Evolutionary conservation across 768 basidiomycete genomes (phyloP).

Genomic region (Mrakia frigida): DNA sequence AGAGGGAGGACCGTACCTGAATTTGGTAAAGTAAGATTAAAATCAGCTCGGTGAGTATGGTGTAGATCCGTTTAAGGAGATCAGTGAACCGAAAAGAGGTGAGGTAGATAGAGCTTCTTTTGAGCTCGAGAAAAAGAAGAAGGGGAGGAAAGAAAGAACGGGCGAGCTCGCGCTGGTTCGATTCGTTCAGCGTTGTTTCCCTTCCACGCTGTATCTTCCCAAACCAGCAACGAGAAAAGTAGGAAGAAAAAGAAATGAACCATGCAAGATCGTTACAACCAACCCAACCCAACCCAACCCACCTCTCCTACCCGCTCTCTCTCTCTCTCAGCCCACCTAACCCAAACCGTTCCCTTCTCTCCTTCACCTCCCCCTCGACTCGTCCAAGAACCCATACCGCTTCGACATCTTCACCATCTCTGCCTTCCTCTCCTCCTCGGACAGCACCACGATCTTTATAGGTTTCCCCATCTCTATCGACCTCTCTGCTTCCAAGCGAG

Average conservation of each 20-base stretch:
- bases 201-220: not conserved
- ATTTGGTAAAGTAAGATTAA: not conserved
- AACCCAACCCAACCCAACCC: not conserved
- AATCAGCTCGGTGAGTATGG: not conserved
- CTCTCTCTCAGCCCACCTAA: not conserved
- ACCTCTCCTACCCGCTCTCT: not conserved
- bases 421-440: conserved; percentile 4
- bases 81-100: not conserved
- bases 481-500: not conserved
- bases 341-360: not conserved
- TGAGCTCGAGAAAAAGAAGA: not conserved
- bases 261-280: conserved; percentile 19
- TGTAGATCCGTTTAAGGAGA: not conserved
- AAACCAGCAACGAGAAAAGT: not conserved
- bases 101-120: not conserved
- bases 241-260: not conserved
- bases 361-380: not conserved
- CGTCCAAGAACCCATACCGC: conserved; percentile 14
- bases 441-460: not conserved
- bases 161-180: not conserved
- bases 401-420: not conserved
- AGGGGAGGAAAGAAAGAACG: not conserved
- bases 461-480: not conserved
- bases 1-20: not conserved
- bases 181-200: not conserved